Evolutionary conservation across 257 asterid species (phyloP).

Genomic region (Salvia hispanica): DNA sequence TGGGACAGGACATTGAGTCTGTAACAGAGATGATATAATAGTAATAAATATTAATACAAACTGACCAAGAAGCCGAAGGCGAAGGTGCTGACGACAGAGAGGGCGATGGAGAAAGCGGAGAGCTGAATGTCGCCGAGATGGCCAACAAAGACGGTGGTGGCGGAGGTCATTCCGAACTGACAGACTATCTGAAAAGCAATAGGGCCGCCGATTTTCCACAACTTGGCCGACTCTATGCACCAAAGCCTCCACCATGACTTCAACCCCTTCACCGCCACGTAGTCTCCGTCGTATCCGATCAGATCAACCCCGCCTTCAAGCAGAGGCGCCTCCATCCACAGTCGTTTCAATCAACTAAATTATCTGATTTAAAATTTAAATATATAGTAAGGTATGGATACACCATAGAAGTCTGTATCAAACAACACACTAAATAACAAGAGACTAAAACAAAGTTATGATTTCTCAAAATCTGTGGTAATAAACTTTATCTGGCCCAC

Average conservation of each 20-base stretch:
- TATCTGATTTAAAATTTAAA: too few relatives aligned
- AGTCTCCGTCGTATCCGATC: constrained; percentile 39
- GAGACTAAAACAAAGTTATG: too few relatives aligned
- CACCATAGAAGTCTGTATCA: too few relatives aligned
- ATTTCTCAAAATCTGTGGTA: too few relatives aligned
- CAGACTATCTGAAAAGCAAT: constrained; percentile 53
- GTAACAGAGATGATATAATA: neutral
- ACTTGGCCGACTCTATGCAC: constrained; percentile 40
- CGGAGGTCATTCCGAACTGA: constrained; percentile 48
- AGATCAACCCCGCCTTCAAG: too few relatives aligned
- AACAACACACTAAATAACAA: too few relatives aligned
- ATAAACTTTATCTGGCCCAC: too few relatives aligned
- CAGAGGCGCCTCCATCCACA: too few relatives aligned
- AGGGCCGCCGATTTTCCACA: constrained; percentile 57
- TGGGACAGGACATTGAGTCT: too few relatives aligned
- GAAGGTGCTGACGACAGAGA: constrained; percentile 52
- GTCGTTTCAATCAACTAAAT: too few relatives aligned
- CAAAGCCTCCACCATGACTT: constrained; percentile 41
- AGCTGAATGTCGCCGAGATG: constrained; percentile 53
- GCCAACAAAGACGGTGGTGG: constrained; percentile 57
- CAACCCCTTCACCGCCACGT: constrained; percentile 39
- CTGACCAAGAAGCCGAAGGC: constrained; percentile 61
- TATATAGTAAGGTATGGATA: too few relatives aligned
- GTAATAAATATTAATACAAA: neutral
- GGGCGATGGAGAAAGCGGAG: constrained; percentile 55